Conservation (phyloP, 768 basidiomycete genomes). For the Auricularia cornea region DNA sequence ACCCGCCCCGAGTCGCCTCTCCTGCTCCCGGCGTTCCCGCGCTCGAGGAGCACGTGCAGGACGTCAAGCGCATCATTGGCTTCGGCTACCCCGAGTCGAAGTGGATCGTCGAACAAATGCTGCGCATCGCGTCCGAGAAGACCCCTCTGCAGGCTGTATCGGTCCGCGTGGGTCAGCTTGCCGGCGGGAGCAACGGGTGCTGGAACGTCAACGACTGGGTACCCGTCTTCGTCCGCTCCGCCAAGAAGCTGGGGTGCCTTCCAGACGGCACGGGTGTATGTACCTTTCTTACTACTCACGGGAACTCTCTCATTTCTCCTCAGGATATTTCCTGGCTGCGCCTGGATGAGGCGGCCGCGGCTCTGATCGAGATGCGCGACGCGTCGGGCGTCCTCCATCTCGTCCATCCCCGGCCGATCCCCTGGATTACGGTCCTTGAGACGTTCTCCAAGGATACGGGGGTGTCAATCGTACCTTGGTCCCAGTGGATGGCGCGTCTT, state of each 20-base stretch:
- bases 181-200: slow-evolving; percentile 26
- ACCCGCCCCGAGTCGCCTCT: not conserved
- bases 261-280: slow-evolving; percentile 25
- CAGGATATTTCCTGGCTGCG: slow-evolving; percentile 18
- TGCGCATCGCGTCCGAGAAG: slow-evolving; percentile 21
- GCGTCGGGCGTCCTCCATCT: slow-evolving; percentile 13
- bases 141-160: slow-evolving; percentile 25
- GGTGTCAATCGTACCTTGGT: slow-evolving; percentile 17
- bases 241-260: slow-evolving; percentile 23
- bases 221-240: slow-evolving; percentile 32
- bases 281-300: no score
- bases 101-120: slow-evolving; percentile 29
- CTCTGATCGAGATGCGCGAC: slow-evolving; percentile 18
- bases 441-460: slow-evolving; percentile 11
- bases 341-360: slow-evolving; percentile 15
- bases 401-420: slow-evolving; percentile 15
- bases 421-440: slow-evolving; percentile 14
- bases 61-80: no score
- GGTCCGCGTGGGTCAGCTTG: slow-evolving; percentile 33
- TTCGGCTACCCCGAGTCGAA: slow-evolving; percentile 41
- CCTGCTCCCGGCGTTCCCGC: not conserved
- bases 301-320: not conserved
- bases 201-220: slow-evolving; percentile 39
- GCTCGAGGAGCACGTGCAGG: not conserved
- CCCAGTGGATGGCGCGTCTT: slow-evolving; percentile 16